Conservation (phyloP, 192 early-diverging fungal species). For the Gamsiella multidivaricata region DNA sequence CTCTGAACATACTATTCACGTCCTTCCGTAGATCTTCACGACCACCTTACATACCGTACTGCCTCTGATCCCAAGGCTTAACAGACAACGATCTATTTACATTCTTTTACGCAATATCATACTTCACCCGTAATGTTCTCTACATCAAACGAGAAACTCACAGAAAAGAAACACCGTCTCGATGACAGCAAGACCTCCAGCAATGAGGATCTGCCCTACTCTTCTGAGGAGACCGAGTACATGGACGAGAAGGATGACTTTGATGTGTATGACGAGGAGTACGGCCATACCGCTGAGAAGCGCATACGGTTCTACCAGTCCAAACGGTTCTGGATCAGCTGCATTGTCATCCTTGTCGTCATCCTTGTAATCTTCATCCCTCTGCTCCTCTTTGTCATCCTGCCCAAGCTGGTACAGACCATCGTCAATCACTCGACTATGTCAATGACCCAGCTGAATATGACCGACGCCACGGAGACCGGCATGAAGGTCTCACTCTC, state of each 20-base stretch:
- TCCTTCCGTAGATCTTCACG: neutral
- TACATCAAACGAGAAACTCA: slow-evolving; percentile 29
- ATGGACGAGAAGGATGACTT: slow-evolving; percentile 25
- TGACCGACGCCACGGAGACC: slow-evolving; percentile 58
- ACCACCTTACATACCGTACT: neutral
- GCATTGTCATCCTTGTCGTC: slow-evolving; percentile 50
- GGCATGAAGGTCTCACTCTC: slow-evolving; percentile 56
- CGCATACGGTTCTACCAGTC: slow-evolving; percentile 56
- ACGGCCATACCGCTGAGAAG: slow-evolving; percentile 34
- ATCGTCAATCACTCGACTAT: slow-evolving; percentile 59
- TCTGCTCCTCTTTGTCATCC: slow-evolving; percentile 60
- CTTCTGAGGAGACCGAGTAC: slow-evolving; percentile 37
- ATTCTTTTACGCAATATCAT: neutral
- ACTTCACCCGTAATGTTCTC: slow-evolving; percentile 17
- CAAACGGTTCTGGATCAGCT: slow-evolving; percentile 62
- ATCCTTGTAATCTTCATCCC: slow-evolving; percentile 57
- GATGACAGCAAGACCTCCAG: neutral
- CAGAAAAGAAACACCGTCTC: slow-evolving; percentile 14
- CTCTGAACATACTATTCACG: neutral
- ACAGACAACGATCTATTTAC: neutral
- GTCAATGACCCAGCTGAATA: slow-evolving; percentile 52
- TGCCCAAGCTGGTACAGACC: slow-evolving; percentile 61
- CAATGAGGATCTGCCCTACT: slow-evolving; percentile 28
- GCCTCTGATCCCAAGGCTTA: neutral
- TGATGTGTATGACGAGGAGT: slow-evolving; percentile 40